These are phyloP conservation scores for Nicotiana obtusifolia DNA, from an alignment of 257 asterid species.

Conservation along the genomic window DNA sequence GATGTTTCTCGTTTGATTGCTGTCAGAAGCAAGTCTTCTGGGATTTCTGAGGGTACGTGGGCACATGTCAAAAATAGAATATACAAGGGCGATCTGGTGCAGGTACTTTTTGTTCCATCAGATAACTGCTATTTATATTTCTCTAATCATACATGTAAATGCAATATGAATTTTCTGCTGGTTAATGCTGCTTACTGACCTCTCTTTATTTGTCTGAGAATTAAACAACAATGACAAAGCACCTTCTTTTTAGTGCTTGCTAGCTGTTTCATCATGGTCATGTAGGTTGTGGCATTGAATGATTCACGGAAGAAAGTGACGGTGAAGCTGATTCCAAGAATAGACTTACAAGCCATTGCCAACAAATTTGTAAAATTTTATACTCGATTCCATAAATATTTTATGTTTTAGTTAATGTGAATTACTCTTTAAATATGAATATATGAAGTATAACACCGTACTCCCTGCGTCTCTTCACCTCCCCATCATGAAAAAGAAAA, in stretches of 20 bases:
- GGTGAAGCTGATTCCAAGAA: constrained; percentile 87
- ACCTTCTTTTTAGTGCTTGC: too few relatives aligned
- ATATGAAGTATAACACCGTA: neutral
- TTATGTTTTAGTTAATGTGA: neutral
- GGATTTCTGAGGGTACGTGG: constrained; percentile 78
- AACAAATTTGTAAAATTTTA: constrained; percentile 64
- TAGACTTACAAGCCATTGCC: constrained; percentile 83
- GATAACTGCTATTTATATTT: constrained; percentile 5
- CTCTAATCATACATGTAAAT: neutral
- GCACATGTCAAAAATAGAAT: constrained; percentile 91
- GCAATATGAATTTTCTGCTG: too few relatives aligned
- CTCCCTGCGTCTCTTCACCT: neutral
- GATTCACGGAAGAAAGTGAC: constrained; percentile 60
- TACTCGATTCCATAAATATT: neutral
- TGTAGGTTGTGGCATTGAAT: too few relatives aligned
- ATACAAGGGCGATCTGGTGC: constrained; percentile 90
- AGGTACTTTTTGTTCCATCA: constrained; percentile 46
- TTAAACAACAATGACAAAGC: too few relatives aligned
- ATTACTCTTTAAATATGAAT: neutral
- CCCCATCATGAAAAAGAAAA: neutral
- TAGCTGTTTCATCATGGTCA: too few relatives aligned
- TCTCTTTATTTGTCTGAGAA: too few relatives aligned
- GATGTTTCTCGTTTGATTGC: constrained; percentile 56
- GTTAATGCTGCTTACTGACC: too few relatives aligned
- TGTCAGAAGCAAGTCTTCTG: constrained; percentile 53